A percentile compares a stretch with the other conserved stretches of the same genome.
Evolutionary conservation across 495 filamentous ascomycete genomes (phyloP).

Genomic region (Penicillium taxi): DNA sequence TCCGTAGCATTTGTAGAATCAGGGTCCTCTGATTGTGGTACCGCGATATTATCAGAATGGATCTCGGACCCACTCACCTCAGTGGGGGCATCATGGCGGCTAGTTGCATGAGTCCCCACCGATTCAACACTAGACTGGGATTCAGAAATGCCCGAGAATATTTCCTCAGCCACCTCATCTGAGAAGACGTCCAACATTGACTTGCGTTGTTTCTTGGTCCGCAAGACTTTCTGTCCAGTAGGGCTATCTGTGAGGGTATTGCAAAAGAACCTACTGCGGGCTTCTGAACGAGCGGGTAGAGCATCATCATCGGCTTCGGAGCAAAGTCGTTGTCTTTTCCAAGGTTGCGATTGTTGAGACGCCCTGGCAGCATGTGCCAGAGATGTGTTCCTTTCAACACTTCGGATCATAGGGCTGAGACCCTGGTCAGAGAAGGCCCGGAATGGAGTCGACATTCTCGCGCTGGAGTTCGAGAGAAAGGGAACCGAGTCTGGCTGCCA

Average conservation of each 20-base stretch:
- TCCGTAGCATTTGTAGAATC: too few species aligned
- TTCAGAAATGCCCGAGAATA: constrained; percentile 46
- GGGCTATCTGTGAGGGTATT: constrained; percentile 39
- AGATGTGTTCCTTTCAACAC: constrained; percentile 41
- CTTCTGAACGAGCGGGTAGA: constrained; percentile 22
- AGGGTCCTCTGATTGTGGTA: constrained; percentile 9
- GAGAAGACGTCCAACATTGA: constrained; percentile 54
- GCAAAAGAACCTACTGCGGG: constrained; percentile 54
- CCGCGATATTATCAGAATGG: not conserved
- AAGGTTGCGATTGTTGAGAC: constrained; percentile 41
- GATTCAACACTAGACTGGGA: constrained; percentile 11
- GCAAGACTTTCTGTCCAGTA: constrained; percentile 38
- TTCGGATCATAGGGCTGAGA: constrained; percentile 30
- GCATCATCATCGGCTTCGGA: constrained; percentile 44
- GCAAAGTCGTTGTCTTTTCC: constrained; percentile 57
- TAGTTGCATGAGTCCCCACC: constrained; percentile 7
- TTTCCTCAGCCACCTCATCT: constrained; percentile 58
- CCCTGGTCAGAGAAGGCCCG: constrained; percentile 29
- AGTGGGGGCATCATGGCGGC: not conserved
- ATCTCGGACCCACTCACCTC: not conserved
- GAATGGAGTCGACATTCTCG: constrained; percentile 36
- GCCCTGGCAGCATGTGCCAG: constrained; percentile 34
- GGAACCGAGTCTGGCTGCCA: constrained; percentile 46
- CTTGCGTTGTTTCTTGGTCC: constrained; percentile 41
- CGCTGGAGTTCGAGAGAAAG: constrained; percentile 19